phyloP scores from a whole-genome alignment of 768 basidiomycete genomes.

The Pluteus cervinus region DNA sequence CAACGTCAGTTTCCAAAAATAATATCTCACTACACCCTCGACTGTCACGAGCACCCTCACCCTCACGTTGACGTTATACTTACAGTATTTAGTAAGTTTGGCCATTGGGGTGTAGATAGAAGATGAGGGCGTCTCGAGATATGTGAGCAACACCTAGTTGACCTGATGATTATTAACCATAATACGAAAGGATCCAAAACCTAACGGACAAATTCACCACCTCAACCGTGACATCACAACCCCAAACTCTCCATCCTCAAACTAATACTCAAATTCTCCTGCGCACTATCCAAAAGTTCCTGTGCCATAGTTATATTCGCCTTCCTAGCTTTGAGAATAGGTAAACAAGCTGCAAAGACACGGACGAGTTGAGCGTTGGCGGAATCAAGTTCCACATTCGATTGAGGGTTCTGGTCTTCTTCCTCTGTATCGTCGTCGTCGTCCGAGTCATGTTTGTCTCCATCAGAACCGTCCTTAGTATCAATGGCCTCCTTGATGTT shows the following conservation, averaged over 20 bases:
- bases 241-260: slow-evolving; percentile 45
- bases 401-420: slow-evolving; percentile 2
- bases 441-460: slow-evolving; percentile 2
- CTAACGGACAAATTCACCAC: too few species aligned
- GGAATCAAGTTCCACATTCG: slow-evolving; percentile 9
- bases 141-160: too few species aligned
- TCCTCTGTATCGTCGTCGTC: neutral
- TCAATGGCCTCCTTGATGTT: neutral
- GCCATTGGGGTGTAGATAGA: too few species aligned
- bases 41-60: too few species aligned
- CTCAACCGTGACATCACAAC: too few species aligned
- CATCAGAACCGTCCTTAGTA: neutral
- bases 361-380: slow-evolving; percentile 30
- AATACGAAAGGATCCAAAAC: too few species aligned
- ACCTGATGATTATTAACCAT: too few species aligned
- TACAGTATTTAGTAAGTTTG: too few species aligned
- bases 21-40: too few species aligned
- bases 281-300: slow-evolving; percentile 41
- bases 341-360: slow-evolving; percentile 40
- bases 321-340: slow-evolving; percentile 39
- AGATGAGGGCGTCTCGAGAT: too few species aligned
- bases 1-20: too few species aligned
- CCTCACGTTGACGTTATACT: too few species aligned
- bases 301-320: slow-evolving; percentile 43
- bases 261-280: slow-evolving; percentile 41